Evolutionary conservation across 176 grass and related monocot genomes (phyloP).

Genomic region (Avena eriantha): DNA sequence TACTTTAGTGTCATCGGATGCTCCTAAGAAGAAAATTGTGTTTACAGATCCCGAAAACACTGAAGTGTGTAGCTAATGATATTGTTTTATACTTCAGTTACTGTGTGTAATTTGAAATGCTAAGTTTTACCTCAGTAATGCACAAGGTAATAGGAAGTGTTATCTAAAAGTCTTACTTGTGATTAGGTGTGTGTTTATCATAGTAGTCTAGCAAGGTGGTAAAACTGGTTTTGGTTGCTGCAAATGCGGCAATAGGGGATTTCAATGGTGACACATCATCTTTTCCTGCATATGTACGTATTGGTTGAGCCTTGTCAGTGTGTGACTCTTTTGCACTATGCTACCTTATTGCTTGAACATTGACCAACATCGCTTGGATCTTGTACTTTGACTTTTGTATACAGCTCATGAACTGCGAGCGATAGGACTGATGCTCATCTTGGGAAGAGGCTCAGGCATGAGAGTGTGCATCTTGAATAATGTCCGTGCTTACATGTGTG

Average conservation of each 20-base stretch:
- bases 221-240: neutral
- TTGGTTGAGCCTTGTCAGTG: neutral
- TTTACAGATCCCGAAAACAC: neutral
- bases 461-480: conserved; percentile 51
- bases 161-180: neutral
- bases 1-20: no score
- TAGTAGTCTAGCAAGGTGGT: neutral
- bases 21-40: neutral
- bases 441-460: conserved; percentile 35
- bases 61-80: neutral
- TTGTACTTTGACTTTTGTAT: neutral
- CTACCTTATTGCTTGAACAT: neutral
- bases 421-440: neutral
- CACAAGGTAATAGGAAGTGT: neutral
- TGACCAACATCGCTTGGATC: neutral
- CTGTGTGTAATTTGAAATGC: neutral
- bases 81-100: neutral
- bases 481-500: conserved; percentile 65
- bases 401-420: neutral
- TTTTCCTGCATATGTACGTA: neutral
- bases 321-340: neutral
- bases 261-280: neutral
- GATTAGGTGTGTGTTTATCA: neutral
- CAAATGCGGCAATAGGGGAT: no score
- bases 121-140: neutral